phyloP scores from a whole-genome alignment of 1,139 yeast species.

The Scheffersomyces parashehatae region DNA sequence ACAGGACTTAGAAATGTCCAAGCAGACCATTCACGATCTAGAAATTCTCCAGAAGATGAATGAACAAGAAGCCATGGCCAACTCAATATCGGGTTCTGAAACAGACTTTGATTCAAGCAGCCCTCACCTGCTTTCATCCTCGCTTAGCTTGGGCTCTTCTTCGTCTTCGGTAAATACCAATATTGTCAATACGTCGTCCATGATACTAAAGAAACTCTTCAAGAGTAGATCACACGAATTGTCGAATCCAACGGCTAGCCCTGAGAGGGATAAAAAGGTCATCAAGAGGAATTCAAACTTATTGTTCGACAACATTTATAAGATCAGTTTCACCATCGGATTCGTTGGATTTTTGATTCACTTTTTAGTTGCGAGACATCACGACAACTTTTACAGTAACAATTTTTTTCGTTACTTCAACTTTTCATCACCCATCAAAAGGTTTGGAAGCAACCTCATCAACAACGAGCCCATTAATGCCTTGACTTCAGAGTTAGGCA shows the following conservation, averaged over 20 bases:
- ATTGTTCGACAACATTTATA: conserved; percentile 24
- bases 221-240: conserved; percentile 9
- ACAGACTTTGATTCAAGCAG: conserved; percentile 13
- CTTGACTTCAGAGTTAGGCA: conserved; percentile 6
- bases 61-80: conserved; percentile 27
- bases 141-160: conserved; percentile 33
- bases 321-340: conserved; percentile 42
- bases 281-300: conserved; percentile 8
- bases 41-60: conserved; percentile 20
- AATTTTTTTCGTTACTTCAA: conserved; percentile 9
- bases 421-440: conserved; percentile 5
- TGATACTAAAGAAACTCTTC: conserved; percentile 33
- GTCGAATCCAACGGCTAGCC: conserved; percentile 10
- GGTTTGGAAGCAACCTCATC: conserved; percentile 6
- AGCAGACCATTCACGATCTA: conserved; percentile 22
- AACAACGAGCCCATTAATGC: conserved; percentile 7
- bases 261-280: conserved; percentile 6
- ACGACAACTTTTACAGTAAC: conserved; percentile 11
- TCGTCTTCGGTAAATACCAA: conserved; percentile 33
- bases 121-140: conserved; percentile 37
- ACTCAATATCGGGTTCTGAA: conserved; percentile 14
- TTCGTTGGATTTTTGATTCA: conserved; percentile 43
- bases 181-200: conserved; percentile 30
- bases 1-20: conserved; percentile 36
- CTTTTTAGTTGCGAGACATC: conserved; percentile 28